phyloP scores from a whole-genome alignment of 352 stramenopile species.

The Phytophthora nicotianae region DNA sequence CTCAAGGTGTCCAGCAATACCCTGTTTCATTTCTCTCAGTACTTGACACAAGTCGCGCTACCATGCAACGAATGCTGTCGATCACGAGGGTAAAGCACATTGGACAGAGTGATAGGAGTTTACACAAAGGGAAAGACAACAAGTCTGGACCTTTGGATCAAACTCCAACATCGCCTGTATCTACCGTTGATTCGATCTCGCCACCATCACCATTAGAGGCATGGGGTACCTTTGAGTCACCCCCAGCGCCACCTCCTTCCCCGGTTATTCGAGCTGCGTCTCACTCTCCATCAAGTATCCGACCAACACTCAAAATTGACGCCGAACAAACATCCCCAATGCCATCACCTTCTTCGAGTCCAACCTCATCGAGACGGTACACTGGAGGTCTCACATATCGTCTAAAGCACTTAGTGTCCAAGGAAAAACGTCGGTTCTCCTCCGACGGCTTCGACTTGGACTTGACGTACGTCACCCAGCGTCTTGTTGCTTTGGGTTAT shows the following conservation, averaged over 20 bases:
- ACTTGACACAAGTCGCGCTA: background rate
- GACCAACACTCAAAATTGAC: conserved; percentile 28
- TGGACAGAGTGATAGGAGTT: conserved; percentile 19
- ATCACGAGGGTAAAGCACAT: conserved; percentile 23
- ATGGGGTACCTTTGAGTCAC: conserved; percentile 16
- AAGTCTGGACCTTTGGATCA: conserved; percentile 10
- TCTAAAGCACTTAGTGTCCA: conserved; percentile 88
- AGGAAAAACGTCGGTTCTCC: conserved; percentile 89
- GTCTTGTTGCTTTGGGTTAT: conserved; percentile 91
- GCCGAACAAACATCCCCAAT: conserved; percentile 16
- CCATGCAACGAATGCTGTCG: conserved; percentile 37
- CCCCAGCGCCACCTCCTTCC: conserved; percentile 21
- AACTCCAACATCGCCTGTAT: conserved; percentile 3
- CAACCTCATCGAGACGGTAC: conserved; percentile 24
- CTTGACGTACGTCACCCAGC: conserved; percentile 90
- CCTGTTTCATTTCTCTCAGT: background rate
- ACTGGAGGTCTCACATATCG: conserved; percentile 45
- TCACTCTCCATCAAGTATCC: conserved; percentile 14
- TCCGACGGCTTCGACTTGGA: conserved; percentile 93
- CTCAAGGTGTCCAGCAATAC: conserved; percentile 11
- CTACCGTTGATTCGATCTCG: conserved; percentile 10
- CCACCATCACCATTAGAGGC: conserved; percentile 20
- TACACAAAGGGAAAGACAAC: conserved; percentile 23
- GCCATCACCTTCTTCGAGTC: conserved; percentile 26
- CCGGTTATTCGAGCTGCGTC: conserved; percentile 10